These are phyloP conservation scores for Elongisporangium prolatum DNA, from an alignment of 352 stramenopile genomes.

Conservation along the genomic window DNA sequence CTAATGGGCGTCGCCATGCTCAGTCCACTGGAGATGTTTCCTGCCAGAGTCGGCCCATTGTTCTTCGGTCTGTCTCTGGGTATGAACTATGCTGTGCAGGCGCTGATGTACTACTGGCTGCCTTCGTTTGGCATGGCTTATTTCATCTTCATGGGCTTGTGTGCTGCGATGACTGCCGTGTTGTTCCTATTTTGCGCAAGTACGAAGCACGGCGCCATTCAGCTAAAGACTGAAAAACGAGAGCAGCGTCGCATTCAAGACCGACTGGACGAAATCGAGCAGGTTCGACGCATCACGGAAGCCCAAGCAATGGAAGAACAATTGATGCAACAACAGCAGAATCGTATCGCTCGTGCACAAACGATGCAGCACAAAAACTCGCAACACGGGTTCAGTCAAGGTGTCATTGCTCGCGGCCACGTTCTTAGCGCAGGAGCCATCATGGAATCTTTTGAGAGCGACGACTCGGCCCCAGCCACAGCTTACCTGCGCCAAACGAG, in stretches of 20 bases:
- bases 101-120: constrained; percentile 45
- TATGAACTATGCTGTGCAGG: constrained; percentile 56
- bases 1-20: constrained; percentile 75
- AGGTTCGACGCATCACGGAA: constrained; percentile 18
- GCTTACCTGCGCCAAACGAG: not conserved
- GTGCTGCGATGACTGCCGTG: constrained; percentile 39
- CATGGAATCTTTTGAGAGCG: not conserved
- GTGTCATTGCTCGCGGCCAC: not conserved
- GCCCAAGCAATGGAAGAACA: constrained; percentile 18
- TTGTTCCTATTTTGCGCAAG: constrained; percentile 78
- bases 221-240: constrained; percentile 84
- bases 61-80: constrained; percentile 69
- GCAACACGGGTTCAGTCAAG: not conserved
- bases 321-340: constrained; percentile 44
- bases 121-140: constrained; percentile 58
- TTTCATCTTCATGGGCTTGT: constrained; percentile 49
- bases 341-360: constrained; percentile 35
- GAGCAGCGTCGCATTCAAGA: constrained; percentile 40
- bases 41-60: constrained; percentile 44
- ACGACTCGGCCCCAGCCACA: not conserved
- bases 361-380: not conserved
- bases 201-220: constrained; percentile 76
- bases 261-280: constrained; percentile 6
- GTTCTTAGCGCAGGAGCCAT: not conserved
- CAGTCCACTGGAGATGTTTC: constrained; percentile 79